Evolutionary conservation across 257 asterid genomes (phyloP).

Genomic region (Nicotiana undulata): DNA sequence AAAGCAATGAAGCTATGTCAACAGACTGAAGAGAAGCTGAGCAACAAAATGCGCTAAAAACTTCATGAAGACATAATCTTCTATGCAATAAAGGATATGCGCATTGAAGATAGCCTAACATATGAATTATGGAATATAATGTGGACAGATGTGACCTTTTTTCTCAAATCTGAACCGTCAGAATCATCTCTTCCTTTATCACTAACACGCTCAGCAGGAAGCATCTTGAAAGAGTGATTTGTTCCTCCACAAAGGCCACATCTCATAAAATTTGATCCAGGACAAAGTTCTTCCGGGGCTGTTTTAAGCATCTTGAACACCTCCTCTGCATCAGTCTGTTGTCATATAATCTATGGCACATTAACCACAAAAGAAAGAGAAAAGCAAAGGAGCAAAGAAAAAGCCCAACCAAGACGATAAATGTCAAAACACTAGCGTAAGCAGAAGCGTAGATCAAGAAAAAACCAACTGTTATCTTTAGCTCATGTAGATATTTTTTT

Average conservation of each 20-base stretch:
- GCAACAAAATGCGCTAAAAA: neutral
- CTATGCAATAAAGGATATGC: neutral
- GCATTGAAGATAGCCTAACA: neutral
- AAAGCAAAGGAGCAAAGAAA: neutral
- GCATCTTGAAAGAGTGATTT: conserved; percentile 56
- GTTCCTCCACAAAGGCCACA: conserved; percentile 92
- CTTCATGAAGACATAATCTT: neutral
- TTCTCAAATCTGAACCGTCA: conserved; percentile 43
- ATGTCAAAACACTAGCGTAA: conserved; percentile 1
- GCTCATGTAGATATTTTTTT: neutral
- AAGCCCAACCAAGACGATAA: neutral
- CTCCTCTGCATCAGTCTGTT: conserved; percentile 82
- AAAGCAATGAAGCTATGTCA: neutral
- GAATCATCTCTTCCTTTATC: conserved; percentile 25
- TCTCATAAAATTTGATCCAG: conserved; percentile 46
- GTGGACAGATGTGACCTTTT: conserved; percentile 28
- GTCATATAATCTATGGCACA: neutral
- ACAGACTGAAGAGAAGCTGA: neutral
- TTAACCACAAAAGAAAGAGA: neutral
- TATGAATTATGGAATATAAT: neutral
- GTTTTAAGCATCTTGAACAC: conserved; percentile 60
- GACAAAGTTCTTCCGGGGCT: conserved; percentile 30
- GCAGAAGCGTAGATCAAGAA: neutral
- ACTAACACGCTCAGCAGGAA: conserved; percentile 34
- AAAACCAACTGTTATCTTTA: neutral